Percentiles rank a stretch among this genome's conserved stretches.
These are phyloP conservation scores for Fermentozyma sake DNA, from an alignment of 1,139 yeast genomes.

Conservation along the genomic window DNA sequence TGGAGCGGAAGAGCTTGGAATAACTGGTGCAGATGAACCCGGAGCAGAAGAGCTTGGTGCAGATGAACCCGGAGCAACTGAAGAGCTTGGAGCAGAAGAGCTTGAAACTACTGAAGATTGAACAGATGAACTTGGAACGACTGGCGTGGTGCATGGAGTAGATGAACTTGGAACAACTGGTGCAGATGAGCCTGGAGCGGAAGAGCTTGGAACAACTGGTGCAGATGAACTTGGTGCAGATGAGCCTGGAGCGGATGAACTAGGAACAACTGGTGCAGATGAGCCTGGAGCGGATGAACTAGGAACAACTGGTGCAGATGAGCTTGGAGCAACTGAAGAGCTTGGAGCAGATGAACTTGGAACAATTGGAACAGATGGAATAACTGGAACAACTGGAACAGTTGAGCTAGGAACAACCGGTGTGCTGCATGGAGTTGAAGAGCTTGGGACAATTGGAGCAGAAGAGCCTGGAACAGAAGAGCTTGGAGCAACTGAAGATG, in stretches of 20 bases:
- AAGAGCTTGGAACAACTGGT: no score
- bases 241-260: no score
- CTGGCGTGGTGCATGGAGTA: constrained; percentile 8
- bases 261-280: no score
- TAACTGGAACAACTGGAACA: constrained; percentile 1
- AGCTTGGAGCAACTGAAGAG: no score
- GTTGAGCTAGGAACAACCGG: constrained; percentile 1
- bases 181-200: constrained; percentile 8
- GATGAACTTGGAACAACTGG: no score
- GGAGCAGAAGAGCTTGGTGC: constrained; percentile 8
- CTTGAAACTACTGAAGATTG: constrained; percentile 15
- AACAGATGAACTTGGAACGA: background rate
- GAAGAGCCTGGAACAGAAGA: constrained; percentile 25
- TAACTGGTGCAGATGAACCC: constrained; percentile 1
- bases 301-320: no score
- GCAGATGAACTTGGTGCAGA: no score
- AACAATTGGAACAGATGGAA: background rate
- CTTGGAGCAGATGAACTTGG: no score
- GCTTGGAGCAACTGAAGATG: constrained; percentile 16
- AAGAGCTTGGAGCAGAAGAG: constrained; percentile 24
- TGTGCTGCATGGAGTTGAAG: constrained; percentile 7
- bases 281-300: no score
- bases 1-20: constrained; percentile 2
- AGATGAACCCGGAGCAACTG: background rate
- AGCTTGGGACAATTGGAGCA: constrained; percentile 3